Conservation (phyloP, 768 basidiomycete genomes). For the Coprinopsis strossmayeri region DNA sequence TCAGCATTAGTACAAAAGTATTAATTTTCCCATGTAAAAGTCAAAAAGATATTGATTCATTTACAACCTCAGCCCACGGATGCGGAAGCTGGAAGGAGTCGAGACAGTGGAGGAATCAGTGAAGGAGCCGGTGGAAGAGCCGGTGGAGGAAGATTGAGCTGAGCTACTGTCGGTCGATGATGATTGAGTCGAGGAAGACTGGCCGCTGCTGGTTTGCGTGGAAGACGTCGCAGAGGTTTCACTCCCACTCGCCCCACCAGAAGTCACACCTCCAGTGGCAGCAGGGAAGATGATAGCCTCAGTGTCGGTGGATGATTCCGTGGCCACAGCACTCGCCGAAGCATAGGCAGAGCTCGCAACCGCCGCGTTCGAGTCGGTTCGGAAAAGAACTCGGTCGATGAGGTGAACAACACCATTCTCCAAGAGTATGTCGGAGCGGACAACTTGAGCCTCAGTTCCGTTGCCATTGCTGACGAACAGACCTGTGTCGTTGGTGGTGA, state of each 20-base stretch:
- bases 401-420: constrained; percentile 68
- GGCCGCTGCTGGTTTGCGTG: background rate
- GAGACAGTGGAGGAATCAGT: background rate
- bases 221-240: background rate
- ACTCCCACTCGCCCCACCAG: background rate
- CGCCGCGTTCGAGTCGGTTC: constrained; percentile 31
- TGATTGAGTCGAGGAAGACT: background rate
- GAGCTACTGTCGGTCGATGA: no score
- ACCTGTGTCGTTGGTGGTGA: constrained; percentile 51
- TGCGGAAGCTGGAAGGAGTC: background rate
- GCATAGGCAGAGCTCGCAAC: constrained; percentile 40
- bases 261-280: background rate
- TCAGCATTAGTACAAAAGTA: no score
- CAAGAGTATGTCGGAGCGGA: constrained; percentile 52
- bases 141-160: no score
- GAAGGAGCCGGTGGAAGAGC: no score
- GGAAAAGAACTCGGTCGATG: constrained; percentile 46
- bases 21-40: no score
- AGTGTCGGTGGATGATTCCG: constrained; percentile 29
- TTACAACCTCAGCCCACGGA: no score
- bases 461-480: constrained; percentile 40
- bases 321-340: constrained; percentile 42
- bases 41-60: no score
- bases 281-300: constrained; percentile 24
- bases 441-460: constrained; percentile 32